Evolutionary conservation across 176 grass and related monocot genomes (phyloP).

Genomic region (Carex parvula): DNA sequence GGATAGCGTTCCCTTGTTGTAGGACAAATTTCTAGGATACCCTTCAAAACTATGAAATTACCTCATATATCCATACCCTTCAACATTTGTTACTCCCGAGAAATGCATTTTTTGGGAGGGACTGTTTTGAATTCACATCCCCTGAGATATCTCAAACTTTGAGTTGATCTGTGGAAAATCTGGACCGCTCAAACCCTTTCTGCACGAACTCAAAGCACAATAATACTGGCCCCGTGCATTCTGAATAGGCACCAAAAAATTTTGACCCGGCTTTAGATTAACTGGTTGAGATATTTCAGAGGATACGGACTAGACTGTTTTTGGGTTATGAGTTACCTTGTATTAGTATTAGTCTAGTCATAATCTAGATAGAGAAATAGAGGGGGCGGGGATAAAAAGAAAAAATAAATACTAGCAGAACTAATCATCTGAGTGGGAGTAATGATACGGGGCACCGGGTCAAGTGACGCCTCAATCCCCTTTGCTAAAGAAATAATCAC

Average conservation of each 20-base stretch:
- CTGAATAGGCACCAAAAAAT: too few relatives aligned
- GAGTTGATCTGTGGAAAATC: too few relatives aligned
- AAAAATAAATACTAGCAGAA: conserved; percentile 57
- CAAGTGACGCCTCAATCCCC: conserved; percentile 77
- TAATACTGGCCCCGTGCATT: too few relatives aligned
- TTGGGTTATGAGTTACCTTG: not conserved
- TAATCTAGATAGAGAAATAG: not conserved
- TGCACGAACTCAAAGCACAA: too few relatives aligned
- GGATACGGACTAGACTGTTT: not conserved
- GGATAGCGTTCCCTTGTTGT: too few relatives aligned
- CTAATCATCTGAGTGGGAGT: conserved; percentile 97
- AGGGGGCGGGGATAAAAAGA: not conserved
- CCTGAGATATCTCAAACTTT: too few relatives aligned
- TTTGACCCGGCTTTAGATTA: too few relatives aligned
- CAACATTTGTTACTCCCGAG: too few relatives aligned
- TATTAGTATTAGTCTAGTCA: not conserved
- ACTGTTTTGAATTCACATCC: too few relatives aligned
- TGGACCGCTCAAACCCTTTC: too few relatives aligned
- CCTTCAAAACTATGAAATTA: not conserved
- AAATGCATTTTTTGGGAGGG: too few relatives aligned
- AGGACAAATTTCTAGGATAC: not conserved
- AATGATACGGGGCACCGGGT: conserved; percentile 70
- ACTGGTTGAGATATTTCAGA: too few relatives aligned
- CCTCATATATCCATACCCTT: not conserved
- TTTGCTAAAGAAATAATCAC: conserved; percentile 89